Evolutionary conservation across 495 filamentous ascomycete species (phyloP).

Genomic region (Rostrohypoxylon terebratum): DNA sequence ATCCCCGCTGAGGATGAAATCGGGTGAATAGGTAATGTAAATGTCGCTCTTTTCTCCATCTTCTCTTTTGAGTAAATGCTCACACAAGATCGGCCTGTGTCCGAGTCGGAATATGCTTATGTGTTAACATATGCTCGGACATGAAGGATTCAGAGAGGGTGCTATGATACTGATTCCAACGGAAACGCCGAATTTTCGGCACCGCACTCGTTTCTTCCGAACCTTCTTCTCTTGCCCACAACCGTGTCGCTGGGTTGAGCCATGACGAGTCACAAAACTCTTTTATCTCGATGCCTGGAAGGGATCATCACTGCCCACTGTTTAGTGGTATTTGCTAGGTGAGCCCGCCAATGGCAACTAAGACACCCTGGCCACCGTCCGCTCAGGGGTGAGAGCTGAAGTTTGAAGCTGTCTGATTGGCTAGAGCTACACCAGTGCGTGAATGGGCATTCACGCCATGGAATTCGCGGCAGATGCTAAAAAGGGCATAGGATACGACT

Average conservation of each 20-base stretch:
- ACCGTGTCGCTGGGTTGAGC: background rate
- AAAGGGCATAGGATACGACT: constrained; percentile 14
- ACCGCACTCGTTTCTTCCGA: background rate
- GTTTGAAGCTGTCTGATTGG: constrained; percentile 15
- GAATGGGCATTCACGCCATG: background rate
- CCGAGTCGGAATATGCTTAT: background rate
- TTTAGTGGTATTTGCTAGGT: background rate
- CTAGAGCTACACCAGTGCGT: background rate
- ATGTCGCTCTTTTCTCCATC: background rate
- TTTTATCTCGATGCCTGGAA: constrained; percentile 39
- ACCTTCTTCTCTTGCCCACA: background rate
- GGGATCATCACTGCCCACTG: constrained; percentile 34
- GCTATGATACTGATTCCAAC: constrained; percentile 1
- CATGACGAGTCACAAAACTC: constrained; percentile 2
- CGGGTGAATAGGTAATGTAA: background rate
- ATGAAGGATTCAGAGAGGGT: background rate
- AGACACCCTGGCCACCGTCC: constrained; percentile 25
- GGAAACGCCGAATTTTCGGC: background rate
- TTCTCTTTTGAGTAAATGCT: background rate
- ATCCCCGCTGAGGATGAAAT: background rate
- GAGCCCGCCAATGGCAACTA: constrained; percentile 16
- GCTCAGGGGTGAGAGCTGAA: background rate
- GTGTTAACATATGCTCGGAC: background rate
- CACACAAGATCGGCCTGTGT: background rate
- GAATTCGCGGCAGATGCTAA: constrained; percentile 20